Conservation (phyloP, 1,139 yeast species). For the Candida tetrigidarum region DNA sequence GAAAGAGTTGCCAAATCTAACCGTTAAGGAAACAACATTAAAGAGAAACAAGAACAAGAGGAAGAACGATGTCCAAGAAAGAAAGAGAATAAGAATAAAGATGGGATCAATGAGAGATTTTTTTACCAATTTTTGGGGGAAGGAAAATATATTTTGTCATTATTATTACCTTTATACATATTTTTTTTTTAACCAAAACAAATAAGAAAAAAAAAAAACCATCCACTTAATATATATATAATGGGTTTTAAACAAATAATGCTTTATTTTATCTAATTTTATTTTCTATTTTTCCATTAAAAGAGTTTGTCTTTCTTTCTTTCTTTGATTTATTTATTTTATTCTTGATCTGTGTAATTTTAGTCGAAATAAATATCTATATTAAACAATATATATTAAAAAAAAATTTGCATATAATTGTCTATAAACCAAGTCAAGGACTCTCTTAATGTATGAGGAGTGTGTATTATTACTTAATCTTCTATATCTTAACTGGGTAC, state of each 20-base stretch:
- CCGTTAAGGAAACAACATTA: conserved; percentile 80
- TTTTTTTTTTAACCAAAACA: too few relatives aligned
- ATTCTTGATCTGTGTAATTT: conserved; percentile 5
- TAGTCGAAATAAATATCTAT: conserved; percentile 2
- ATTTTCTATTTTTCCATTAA: too few relatives aligned
- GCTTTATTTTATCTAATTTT: too few relatives aligned
- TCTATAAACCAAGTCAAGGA: too few relatives aligned
- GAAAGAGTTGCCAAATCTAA: conserved; percentile 99
- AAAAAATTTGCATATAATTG: background rate
- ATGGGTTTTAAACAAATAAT: conserved; percentile 11
- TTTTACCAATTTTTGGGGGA: conserved; percentile 3
- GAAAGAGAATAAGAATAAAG: conserved; percentile 5
- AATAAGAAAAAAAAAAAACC: conserved; percentile 7
- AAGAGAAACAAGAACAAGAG: conserved; percentile 4
- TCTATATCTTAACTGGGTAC: conserved; percentile 30
- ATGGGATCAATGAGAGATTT: conserved; percentile 5
- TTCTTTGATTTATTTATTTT: background rate
- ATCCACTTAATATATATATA: conserved; percentile 10
- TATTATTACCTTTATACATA: conserved; percentile 10
- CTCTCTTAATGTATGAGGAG: background rate
- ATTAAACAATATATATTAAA: background rate
- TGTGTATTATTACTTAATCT: background rate
- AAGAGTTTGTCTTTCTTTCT: too few relatives aligned
- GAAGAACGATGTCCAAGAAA: conserved; percentile 2
- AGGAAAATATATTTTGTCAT: conserved; percentile 9